Percentiles rank a stretch among this genome's conserved stretches.
These are phyloP conservation scores for Cladophialophora bantiana DNA, from an alignment of 2,329 filamentous ascomycete genomes.

Conservation along the genomic window DNA sequence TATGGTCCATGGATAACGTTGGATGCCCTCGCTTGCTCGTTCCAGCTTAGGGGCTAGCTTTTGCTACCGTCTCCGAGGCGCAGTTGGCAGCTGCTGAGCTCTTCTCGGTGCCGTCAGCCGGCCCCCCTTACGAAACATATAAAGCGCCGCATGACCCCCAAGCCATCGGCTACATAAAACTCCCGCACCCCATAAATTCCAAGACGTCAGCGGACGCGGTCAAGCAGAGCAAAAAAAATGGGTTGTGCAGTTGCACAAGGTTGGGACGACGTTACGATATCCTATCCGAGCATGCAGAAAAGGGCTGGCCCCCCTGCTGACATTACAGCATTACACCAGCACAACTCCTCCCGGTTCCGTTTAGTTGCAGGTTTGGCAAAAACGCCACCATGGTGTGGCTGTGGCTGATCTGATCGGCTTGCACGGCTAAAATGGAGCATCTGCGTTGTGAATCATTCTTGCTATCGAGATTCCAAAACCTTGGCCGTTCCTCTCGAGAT, in stretches of 20 bases:
- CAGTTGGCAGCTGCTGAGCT: conserved; percentile 10
- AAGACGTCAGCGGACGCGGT: conserved; percentile 14
- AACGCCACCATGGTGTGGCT: conserved; percentile 3
- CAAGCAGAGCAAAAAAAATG: background rate
- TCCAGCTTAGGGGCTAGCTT: background rate
- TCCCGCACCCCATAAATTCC: conserved; percentile 5
- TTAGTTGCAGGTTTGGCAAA: conserved; percentile 17
- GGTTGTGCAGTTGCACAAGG: conserved; percentile 1
- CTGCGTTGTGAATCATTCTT: background rate
- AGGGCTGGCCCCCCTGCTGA: conserved; percentile 2
- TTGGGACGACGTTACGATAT: conserved; percentile 20
- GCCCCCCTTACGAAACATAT: conserved; percentile 10
- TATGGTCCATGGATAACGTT: background rate
- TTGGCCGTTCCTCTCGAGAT: no score
- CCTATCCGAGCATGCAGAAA: conserved; percentile 17
- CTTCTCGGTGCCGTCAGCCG: conserved; percentile 8
- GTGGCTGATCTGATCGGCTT: background rate
- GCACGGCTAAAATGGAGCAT: conserved; percentile 6
- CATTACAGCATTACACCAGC: conserved; percentile 1
- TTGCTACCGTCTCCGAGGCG: conserved; percentile 5
- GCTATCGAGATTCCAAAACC: no score
- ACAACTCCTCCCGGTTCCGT: background rate
- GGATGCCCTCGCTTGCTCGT: background rate
- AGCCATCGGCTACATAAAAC: conserved; percentile 1
- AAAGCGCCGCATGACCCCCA: conserved; percentile 16